Conservation (phyloP, 345 rosid species). For the Brassica nigra region DNA sequence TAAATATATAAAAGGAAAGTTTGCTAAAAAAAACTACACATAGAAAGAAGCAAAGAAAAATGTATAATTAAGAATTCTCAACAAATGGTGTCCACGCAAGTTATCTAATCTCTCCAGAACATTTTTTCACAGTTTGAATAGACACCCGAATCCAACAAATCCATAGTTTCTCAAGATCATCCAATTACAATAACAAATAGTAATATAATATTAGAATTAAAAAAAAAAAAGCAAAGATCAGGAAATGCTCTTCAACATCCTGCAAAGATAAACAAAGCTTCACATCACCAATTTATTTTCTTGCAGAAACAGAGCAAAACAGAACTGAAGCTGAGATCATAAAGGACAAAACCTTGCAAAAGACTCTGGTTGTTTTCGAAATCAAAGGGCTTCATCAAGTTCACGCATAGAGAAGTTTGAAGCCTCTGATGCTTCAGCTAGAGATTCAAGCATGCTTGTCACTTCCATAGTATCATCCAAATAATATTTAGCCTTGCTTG, state of each 20-base stretch:
- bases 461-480: conserved; percentile 48
- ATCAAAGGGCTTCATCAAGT: conserved; percentile 2
- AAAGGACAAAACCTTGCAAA: not conserved
- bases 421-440: conserved; percentile 43
- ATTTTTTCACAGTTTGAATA: not conserved
- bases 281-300: not conserved
- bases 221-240: not conserved
- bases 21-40: not conserved
- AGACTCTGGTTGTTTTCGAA: not conserved
- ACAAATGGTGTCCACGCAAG: not conserved
- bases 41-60: not conserved
- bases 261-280: conserved; percentile 1
- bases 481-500: conserved; percentile 95
- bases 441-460: conserved; percentile 46
- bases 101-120: not conserved
- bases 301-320: not conserved
- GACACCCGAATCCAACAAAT: not conserved
- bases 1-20: not conserved
- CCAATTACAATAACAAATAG: not conserved
- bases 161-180: not conserved
- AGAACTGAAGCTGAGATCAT: not conserved
- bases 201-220: not conserved
- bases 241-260: not conserved
- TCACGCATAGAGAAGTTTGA: conserved; percentile 25
- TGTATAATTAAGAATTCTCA: not conserved